Base-by-base conservation (phyloP, 2,329 filamentous ascomycete species). In the Ophiostoma sp. region DNA sequence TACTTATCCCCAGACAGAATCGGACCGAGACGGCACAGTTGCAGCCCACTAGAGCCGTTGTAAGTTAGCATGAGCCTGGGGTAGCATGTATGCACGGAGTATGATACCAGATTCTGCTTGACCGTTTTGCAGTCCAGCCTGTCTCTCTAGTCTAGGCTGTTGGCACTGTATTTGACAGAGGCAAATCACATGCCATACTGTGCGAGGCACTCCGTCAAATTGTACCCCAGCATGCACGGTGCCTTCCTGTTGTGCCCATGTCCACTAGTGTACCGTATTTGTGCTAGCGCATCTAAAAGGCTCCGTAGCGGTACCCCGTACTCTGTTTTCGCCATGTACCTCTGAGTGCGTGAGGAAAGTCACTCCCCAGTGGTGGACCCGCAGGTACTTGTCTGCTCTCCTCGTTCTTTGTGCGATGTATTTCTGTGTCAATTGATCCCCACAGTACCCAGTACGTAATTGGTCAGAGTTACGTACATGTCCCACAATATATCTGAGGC, bases 41-140 rank as follows among this genome's bases (percentile, higher is more conserved):
- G 67, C 72, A 70, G 62, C 27, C 36, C 54, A 66, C 72, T 71
- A 72, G 72, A 72, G 10, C 70, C 17, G 27, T 70, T 71, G 23
- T 35, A 70, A 70, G 72, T 71, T 71, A 71, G 70, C 62, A 52
- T 35, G 60, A 36, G 31, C 17, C 31, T 64, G 60, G 60, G 60
- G 60, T 36, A 62, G 57, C 35, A 62, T 35, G 57, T 33, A 35
- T 62, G 31, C 27, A 62, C 31, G 57, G 57, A 62, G 52, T 57
- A 57, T 62, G 57, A 62, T 35, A 27, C 57, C 17, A 33, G 31
- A 62, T 35, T 27, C 31, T 62, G 31, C 13, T 31, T 13, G 10
- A 57, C 52, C 23, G 52, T n/a, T 48, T 48, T 48, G 17, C 17
- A 20, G 17, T 13, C 41, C 44, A 48, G 44, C 5, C 20, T 48